Evolutionary conservation across 176 grass and related monocot species (phyloP).

Genomic region (Pontederia paniculata): DNA sequence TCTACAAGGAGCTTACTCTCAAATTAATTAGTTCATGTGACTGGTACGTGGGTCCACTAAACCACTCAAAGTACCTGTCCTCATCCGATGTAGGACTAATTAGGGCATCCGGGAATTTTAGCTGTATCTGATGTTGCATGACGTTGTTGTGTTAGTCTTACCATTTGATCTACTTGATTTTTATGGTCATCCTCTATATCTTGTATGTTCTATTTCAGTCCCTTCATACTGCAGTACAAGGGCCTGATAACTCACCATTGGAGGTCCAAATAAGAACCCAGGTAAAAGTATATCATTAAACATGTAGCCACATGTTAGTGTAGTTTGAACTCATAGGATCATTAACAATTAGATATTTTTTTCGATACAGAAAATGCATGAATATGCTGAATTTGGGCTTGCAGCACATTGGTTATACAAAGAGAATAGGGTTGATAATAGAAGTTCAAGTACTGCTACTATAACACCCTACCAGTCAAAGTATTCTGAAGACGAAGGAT

Average conservation of each 20-base stretch:
- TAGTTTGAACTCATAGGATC: conserved; percentile 21
- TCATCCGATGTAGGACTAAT: too few relatives aligned
- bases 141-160: background rate
- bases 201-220: conserved; percentile 34
- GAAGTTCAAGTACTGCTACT: conserved; percentile 27
- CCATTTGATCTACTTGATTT: background rate
- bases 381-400: conserved; percentile 80
- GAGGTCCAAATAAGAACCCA: conserved; percentile 98
- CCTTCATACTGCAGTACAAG: conserved; percentile 87
- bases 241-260: conserved; percentile 71
- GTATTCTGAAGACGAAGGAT: conserved; percentile 53
- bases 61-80: too few relatives aligned
- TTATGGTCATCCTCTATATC: conserved; percentile 17
- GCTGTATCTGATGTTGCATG: background rate
- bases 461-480: conserved; percentile 45
- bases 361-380: conserved; percentile 73
- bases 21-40: too few relatives aligned
- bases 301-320: conserved; percentile 17
- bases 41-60: too few relatives aligned
- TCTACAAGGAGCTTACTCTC: too few relatives aligned
- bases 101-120: too few relatives aligned
- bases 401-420: conserved; percentile 99
- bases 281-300: conserved; percentile 15
- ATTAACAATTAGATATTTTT: conserved; percentile 13
- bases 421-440: conserved; percentile 51